These are phyloP conservation scores for Fusarium sarcochroum DNA, from an alignment of 2,329 filamentous ascomycete species.

Conservation along the genomic window DNA sequence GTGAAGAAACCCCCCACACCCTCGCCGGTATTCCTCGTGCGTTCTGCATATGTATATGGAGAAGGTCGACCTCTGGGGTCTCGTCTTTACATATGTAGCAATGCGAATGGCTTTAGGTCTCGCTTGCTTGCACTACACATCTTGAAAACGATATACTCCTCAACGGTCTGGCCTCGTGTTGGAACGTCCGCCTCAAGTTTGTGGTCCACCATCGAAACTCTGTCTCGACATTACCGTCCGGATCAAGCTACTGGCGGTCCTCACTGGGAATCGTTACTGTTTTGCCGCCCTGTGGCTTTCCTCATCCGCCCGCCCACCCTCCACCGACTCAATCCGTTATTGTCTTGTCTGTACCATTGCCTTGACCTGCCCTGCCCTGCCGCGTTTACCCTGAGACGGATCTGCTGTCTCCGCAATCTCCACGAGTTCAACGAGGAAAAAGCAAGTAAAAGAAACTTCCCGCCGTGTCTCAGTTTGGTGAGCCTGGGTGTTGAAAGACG, in stretches of 20 bases:
- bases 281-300: constrained; percentile 36
- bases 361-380: constrained; percentile 35
- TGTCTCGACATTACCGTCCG: constrained; percentile 35
- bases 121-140: constrained; percentile 37
- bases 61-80: constrained; percentile 42
- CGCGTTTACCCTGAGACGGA: constrained; percentile 34
- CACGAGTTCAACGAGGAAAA: constrained; percentile 45
- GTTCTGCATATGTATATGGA: constrained; percentile 46
- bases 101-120: constrained; percentile 44
- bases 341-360: constrained; percentile 24
- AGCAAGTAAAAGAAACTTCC: constrained; percentile 44
- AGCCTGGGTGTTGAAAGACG: constrained; percentile 40
- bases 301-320: constrained; percentile 38
- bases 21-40: constrained; percentile 48
- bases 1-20: constrained; percentile 36
- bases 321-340: constrained; percentile 37
- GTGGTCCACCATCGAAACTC: constrained; percentile 40
- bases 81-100: constrained; percentile 49
- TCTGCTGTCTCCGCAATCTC: constrained; percentile 43
- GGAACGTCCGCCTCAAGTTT: constrained; percentile 41
- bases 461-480: constrained; percentile 45
- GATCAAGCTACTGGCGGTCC: constrained; percentile 42
- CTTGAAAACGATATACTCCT: constrained; percentile 41
- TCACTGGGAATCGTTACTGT: constrained; percentile 35
- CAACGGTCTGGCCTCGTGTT: constrained; percentile 47